A percentile compares a stretch with the other conserved stretches of the same genome.
Conservation (phyloP, 805 yeast species). For the Candida stauntonica region DNA sequence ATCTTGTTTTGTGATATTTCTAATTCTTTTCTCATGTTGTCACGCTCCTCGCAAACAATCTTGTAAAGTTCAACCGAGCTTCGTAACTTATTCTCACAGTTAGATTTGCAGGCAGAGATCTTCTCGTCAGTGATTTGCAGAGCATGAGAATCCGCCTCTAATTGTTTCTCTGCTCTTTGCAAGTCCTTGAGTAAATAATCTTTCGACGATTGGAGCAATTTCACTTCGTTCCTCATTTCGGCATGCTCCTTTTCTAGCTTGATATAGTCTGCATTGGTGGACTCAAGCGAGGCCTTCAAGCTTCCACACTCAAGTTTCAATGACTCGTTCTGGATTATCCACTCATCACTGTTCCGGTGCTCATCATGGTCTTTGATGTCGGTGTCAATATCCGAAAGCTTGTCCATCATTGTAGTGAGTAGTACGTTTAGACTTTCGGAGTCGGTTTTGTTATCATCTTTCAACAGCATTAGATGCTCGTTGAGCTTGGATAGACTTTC, state of each 20-base stretch:
- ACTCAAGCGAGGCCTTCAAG: constrained; percentile 1
- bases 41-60: constrained; percentile 28
- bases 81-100: constrained; percentile 32
- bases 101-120: constrained; percentile 20
- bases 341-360: too few relatives aligned
- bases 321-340: constrained; percentile 2
- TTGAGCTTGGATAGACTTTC: too few relatives aligned
- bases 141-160: not conserved
- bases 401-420: too few relatives aligned
- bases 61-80: constrained; percentile 33
- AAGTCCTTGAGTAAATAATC: constrained; percentile 1
- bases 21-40: constrained; percentile 25
- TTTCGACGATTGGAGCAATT: not conserved
- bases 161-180: not conserved
- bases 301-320: constrained; percentile 3
- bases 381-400: too few relatives aligned
- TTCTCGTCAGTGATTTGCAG: constrained; percentile 14
- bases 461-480: too few relatives aligned
- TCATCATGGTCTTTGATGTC: too few relatives aligned
- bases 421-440: too few relatives aligned
- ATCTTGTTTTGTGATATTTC: constrained; percentile 19
- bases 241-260: not conserved
- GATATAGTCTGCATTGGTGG: not conserved
- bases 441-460: too few relatives aligned
- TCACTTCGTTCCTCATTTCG: not conserved